These are phyloP conservation scores for Fabrea salina DNA, from an alignment of 169 alveolate genomes.

Conservation along the genomic window DNA sequence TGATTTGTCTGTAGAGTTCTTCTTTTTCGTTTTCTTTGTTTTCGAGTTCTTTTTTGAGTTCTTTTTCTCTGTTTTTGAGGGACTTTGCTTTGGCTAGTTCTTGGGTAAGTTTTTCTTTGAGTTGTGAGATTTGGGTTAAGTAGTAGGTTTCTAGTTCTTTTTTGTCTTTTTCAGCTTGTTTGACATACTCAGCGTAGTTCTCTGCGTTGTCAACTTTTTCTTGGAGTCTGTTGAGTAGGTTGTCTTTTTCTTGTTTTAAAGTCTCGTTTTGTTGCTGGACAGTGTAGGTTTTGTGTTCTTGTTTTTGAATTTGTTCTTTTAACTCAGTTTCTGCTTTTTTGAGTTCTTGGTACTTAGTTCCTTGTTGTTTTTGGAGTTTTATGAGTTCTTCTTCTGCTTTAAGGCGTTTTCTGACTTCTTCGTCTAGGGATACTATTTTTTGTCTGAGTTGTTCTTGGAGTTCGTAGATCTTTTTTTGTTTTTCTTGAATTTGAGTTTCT, in stretches of 20 bases:
- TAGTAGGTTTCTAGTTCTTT: neutral
- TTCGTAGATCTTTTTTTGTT: neutral
- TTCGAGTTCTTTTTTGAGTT: neutral
- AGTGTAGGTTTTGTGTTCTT: neutral
- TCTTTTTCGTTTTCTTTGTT: slow-evolving; percentile 4
- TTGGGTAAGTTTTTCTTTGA: neutral
- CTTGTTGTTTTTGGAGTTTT: neutral
- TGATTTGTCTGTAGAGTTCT: neutral
- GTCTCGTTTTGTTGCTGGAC: neutral
- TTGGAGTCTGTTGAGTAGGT: neutral
- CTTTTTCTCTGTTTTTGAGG: neutral
- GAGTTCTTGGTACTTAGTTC: neutral
- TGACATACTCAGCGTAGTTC: neutral
- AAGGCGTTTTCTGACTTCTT: slow-evolving; percentile 1
- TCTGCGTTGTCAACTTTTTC: neutral
- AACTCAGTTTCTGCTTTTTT: neutral
- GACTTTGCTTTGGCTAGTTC: neutral
- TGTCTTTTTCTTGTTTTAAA: neutral
- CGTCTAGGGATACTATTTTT: neutral
- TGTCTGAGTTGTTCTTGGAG: neutral
- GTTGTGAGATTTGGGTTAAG: neutral
- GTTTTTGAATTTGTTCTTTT: neutral
- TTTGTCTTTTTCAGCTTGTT: neutral
- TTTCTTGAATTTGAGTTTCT: neutral
- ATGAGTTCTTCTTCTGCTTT: slow-evolving; percentile 1